Evolutionary conservation across 257 asterid genomes (phyloP), one percentile per base, ranked within the genome.

Genomic region (Salvia hispanica): DNA sequence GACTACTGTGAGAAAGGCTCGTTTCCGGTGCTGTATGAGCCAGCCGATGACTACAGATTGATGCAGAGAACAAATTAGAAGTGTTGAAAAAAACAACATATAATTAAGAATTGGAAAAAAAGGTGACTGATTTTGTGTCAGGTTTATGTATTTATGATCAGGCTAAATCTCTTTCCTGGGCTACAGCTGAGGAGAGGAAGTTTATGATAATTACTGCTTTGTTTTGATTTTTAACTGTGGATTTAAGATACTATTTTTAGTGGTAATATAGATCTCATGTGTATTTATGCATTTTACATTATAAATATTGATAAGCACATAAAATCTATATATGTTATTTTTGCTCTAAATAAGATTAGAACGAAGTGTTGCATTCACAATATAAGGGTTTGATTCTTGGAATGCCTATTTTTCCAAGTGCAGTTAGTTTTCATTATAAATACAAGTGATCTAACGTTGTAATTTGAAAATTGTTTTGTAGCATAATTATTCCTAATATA

Each of bases 11-110:
- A 80, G 98, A 53, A 93, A 88, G 71, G 98, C 98, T 40, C 98
- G 97, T 67, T 93, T 93, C 88, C 81, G 98, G 86, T 93, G 98
- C 92, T 93, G 98, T 84, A 84, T 88, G 39, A 88, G 87, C 55
- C 91, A 78, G 31, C 97, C 98, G 2, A 93, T 86, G 90, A 90
- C 96, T 62, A 77, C 71, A 16, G 96, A 93, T 76, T 51, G 33
- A 57, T 57, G 18, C 62, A 66, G 12, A 51, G 69, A 62, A 72
- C 75, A 68, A 71, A 64, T n/a, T 73, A 71, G 63, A 67, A 50
- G 55, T 50, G 55, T 50, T 50, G 31, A 25, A 34, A 8, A 50
- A 50, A 16, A 40, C 56, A 16, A 50, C 3, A 71, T 54, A 61
- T 3, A 25, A 25, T 25, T 25, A 71, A 74, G 73, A 77, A 73